Evolutionary conservation across 176 grass and related monocot species (phyloP), one percentile per base, ranked within the genome.

Genomic region (Echinochloa phyllopogon): DNA sequence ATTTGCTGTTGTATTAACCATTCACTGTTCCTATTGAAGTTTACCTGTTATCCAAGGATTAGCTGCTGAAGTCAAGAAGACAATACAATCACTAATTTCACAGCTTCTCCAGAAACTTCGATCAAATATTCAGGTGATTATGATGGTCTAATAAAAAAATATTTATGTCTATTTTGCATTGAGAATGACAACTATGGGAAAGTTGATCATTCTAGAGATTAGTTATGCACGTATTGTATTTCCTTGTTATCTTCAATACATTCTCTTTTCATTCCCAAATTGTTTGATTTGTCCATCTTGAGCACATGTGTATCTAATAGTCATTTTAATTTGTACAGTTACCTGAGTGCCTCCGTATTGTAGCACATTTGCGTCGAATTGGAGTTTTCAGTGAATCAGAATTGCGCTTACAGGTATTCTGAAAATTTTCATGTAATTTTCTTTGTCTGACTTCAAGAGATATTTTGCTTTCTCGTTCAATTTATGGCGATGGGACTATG

Each of bases 81-180:
- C 97, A 44, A 81, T 89, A 82, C 97, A 99, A 33, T 96, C 94
- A 91, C 58, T 99, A 81, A 89, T 96, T 83, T 96, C 94, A 49
- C 97, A 99, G 82, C 94, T 99, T 90, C 90, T 96, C 55, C 94
- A 99, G 86, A 99, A 99, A 89, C 94, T 99, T 78, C 87, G 90
- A 84, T 96, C 97, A 82, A 94, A 94, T 85, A 94, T 99, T 85
- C 97, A 99, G 97, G 97, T 92, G 65, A 72, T 62, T 55, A 74
- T 84, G 21, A 9, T 49, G 3, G 27, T 59, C 0, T 38, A 90
- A 61, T 57, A n/a, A 53, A 47, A 47, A 27, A n/a, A 13, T 74
- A 4, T 60, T 33, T 58, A 21, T 83, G 51, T 4, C 47, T 68
- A 36, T 79, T 69, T 68, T 75, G 23, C 18, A 53, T 73, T 63